These are phyloP conservation scores for Cyberlindnera suaveolens DNA, from an alignment of 805 yeast genomes.

Conservation along the genomic window DNA sequence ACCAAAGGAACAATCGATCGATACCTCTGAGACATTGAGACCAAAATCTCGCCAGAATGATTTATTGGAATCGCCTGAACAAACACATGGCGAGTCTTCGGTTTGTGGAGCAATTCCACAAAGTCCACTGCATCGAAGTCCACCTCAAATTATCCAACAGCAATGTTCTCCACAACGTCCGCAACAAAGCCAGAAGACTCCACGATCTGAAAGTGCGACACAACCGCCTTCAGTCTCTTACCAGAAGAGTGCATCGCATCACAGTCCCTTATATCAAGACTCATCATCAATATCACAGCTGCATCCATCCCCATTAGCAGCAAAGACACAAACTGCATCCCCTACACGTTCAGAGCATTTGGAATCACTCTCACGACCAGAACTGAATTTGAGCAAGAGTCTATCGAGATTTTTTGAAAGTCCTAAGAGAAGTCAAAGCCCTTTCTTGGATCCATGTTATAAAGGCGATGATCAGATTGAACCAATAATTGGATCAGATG, in stretches of 20 bases:
- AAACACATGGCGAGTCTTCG: background rate
- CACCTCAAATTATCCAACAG: no score
- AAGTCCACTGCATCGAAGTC: no score
- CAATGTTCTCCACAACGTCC: no score
- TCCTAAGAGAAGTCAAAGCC: conserved; percentile 21
- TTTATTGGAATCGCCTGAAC: background rate
- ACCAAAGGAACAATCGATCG: background rate
- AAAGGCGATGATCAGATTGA: conserved; percentile 15
- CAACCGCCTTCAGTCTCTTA: no score
- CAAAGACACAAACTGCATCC: conserved; percentile 7
- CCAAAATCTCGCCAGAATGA: background rate
- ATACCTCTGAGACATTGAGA: background rate
- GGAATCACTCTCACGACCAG: conserved; percentile 8
- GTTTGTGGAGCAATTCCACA: no score
- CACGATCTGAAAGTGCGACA: no score
- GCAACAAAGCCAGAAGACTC: no score
- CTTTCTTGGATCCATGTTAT: conserved; percentile 19
- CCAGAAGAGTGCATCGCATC: no score
- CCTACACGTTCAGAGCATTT: conserved; percentile 5
- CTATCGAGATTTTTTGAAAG: conserved; percentile 15
- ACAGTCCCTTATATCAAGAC: background rate
- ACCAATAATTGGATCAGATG: conserved; percentile 9
- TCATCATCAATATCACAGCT: conserved; percentile 4
- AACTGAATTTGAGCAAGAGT: background rate
- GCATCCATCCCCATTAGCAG: conserved; percentile 10